Percentiles rank a stretch among this genome's conserved stretches.
Conservation (phyloP, 495 filamentous ascomycete species). For the Xylaria flabelliformis region DNA sequence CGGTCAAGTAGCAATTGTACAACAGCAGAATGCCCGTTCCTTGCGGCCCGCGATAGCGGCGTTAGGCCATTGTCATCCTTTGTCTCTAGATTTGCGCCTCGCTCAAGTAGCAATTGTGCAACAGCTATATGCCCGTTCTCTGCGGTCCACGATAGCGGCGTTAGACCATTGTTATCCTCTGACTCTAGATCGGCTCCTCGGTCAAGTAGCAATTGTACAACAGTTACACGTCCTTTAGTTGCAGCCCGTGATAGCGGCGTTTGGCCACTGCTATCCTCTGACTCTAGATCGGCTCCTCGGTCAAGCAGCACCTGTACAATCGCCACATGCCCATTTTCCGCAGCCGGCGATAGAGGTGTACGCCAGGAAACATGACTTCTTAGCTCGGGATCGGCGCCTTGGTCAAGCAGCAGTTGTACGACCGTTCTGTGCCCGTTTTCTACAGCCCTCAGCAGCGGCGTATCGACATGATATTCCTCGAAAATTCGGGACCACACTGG, state of each 20-base stretch:
- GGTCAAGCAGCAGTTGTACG: not conserved
- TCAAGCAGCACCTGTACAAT: not conserved
- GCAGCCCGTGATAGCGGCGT: not conserved
- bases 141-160: not conserved
- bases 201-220: not conserved
- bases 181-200: not conserved
- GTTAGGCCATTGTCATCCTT: not conserved
- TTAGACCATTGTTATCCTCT: not conserved
- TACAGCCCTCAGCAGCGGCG: not conserved
- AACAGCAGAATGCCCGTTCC: not conserved
- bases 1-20: not conserved
- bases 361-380: too few species aligned
- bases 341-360: not conserved
- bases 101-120: not conserved
- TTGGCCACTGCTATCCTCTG: not conserved
- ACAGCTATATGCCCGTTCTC: not conserved
- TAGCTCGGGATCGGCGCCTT: not conserved
- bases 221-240: accelerated
- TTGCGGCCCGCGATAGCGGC: not conserved
- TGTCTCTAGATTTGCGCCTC: not conserved
- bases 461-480: too few species aligned
- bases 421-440: not conserved
- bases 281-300: not conserved
- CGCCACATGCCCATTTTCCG: not conserved
- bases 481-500: not conserved